Evolutionary conservation across 192 early-diverging fungal species (phyloP).

Genomic region (Allomyces javanicus): DNA sequence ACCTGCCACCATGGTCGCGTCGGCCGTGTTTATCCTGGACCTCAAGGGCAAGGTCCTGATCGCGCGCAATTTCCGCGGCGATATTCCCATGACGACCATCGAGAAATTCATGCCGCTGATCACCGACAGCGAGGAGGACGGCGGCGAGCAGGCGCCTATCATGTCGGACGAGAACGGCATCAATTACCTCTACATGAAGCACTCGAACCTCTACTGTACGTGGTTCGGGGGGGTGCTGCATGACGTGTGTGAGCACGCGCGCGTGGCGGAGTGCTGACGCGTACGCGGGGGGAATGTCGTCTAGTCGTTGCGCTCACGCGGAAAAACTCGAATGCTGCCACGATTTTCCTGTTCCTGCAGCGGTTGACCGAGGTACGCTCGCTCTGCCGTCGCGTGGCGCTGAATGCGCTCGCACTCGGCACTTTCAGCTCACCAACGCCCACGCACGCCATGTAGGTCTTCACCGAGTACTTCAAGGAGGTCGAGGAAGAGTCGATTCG

Average conservation of each 20-base stretch:
- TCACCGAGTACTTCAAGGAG: slow-evolving; percentile 82
- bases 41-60: slow-evolving; percentile 98
- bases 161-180: slow-evolving; percentile 92
- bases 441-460: slow-evolving; percentile 30
- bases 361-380: slow-evolving; percentile 53
- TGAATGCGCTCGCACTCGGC: too few relatives aligned
- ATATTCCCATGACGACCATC: slow-evolving; percentile 86
- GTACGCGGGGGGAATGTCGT: too few relatives aligned
- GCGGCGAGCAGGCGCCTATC: slow-evolving; percentile 47
- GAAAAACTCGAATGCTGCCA: slow-evolving; percentile 95
- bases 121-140: slow-evolving; percentile 76
- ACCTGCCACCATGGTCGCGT: slow-evolving; percentile 17
- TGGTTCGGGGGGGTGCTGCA: not conserved
- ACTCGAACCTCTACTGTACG: slow-evolving; percentile 87
- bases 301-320: slow-evolving; percentile 82
- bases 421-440: too few relatives aligned
- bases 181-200: slow-evolving; percentile 80
- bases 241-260: not conserved
- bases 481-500: slow-evolving; percentile 77
- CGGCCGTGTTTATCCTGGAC: slow-evolving; percentile 81
- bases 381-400: not conserved
- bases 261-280: too few relatives aligned
- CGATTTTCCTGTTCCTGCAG: slow-evolving; percentile 85
- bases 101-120: slow-evolving; percentile 97
- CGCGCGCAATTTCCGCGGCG: slow-evolving; percentile 90